A percentile compares a stretch with the other conserved stretches of the same genome.
phyloP scores from a whole-genome alignment of 768 basidiomycete species.

The Xanthoconium stramineum region DNA sequence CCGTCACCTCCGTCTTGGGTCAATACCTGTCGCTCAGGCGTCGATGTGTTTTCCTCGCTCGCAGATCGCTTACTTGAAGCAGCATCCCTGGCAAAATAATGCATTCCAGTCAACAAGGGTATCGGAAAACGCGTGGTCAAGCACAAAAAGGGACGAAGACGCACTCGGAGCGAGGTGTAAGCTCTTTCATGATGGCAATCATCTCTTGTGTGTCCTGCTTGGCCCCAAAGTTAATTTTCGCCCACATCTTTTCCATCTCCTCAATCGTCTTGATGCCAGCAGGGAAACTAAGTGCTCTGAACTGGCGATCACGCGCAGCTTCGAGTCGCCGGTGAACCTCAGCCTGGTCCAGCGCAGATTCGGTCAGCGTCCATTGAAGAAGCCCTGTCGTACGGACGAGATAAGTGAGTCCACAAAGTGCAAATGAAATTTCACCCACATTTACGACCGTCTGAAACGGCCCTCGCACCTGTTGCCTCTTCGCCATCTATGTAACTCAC shows the following conservation, averaged over 20 bases:
- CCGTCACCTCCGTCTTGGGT: not conserved
- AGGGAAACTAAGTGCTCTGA: constrained; percentile 47
- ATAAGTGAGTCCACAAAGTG: not conserved
- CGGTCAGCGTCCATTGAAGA: constrained; percentile 54
- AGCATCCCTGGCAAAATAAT: no score
- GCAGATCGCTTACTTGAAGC: not conserved
- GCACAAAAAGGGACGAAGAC: no score
- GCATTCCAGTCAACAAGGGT: no score
- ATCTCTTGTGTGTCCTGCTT: constrained; percentile 3
- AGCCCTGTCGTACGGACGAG: constrained; percentile 45
- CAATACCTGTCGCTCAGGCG: not conserved
- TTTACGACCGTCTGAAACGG: constrained; percentile 15
- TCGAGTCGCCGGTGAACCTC: constrained; percentile 38
- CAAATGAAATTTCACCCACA: constrained; percentile 8
- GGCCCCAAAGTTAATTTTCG: constrained; percentile 28
- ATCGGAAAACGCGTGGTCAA: no score
- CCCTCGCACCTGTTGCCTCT: constrained; percentile 39
- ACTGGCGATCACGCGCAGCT: constrained; percentile 40
- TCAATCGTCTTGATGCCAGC: constrained; percentile 36
- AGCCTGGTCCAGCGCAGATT: constrained; percentile 30
- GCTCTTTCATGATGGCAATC: not conserved
- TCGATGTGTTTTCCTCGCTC: not conserved
- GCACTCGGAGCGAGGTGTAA: not conserved
- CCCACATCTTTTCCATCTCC: constrained; percentile 32
- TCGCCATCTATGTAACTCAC: constrained; percentile 43